A percentile compares a stretch with the other conserved stretches of the same genome.
Conservation (phyloP, 176 grass and related monocot species). For the Avena sativa region DNA sequence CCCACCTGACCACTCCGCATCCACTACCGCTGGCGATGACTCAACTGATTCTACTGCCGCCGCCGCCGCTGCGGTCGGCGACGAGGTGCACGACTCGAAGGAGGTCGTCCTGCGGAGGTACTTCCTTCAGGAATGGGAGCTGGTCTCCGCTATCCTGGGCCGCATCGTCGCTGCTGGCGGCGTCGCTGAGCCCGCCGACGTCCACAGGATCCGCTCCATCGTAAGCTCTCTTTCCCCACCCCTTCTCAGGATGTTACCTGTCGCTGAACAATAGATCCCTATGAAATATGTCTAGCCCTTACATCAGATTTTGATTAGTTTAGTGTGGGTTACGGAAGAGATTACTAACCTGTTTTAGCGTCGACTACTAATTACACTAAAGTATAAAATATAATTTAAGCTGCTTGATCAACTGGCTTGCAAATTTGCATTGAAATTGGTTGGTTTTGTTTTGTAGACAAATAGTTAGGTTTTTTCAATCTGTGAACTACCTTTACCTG, state of each 20-base stretch:
- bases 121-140: conserved; percentile 92
- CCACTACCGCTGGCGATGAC: conserved; percentile 19
- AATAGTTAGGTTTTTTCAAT: conserved; percentile 24
- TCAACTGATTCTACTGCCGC: conserved; percentile 41
- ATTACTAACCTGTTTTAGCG: conserved; percentile 16
- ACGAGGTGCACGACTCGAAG: conserved; percentile 85
- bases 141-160: conserved; percentile 62
- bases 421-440: not conserved
- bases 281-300: not conserved
- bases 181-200: conserved; percentile 55
- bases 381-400: conserved; percentile 33
- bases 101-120: conserved; percentile 75
- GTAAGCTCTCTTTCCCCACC: conserved; percentile 52
- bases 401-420: conserved; percentile 14
- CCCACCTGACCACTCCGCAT: not conserved
- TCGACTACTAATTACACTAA: not conserved
- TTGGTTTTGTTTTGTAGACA: not conserved
- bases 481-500: conserved; percentile 1
- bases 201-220: conserved; percentile 86
- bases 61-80: conserved; percentile 1
- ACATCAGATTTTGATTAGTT: conserved; percentile 26
- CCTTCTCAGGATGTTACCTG: conserved; percentile 13
- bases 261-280: conserved; percentile 33
- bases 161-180: conserved; percentile 66
- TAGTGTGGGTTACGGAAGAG: not conserved